Base-by-base conservation (phyloP, 2,329 filamentous ascomycete genomes). In the Cercospora zeae-maydis region DNA sequence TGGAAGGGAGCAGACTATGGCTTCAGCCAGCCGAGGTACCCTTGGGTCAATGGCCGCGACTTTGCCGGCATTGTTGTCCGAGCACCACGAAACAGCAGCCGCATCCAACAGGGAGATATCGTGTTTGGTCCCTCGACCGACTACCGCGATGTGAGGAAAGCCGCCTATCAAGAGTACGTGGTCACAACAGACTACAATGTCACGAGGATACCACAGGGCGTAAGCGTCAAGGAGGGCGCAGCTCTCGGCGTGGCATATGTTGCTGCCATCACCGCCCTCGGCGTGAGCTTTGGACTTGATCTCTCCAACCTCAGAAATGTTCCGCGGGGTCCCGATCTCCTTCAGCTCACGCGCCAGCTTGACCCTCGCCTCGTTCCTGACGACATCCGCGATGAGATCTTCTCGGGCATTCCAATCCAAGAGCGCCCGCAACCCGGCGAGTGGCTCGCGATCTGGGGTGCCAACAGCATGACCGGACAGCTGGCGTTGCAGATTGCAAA, bases 381-480 rank as follows among this genome's bases (percentile, higher is more conserved):
- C 2, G 89, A 92, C 70, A 83, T 91, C 6, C 76, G 81, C 1
- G 72, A 80, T 4, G 89, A 92, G 72, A 88, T 86, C 61, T 80
- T 89, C n/a, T 73, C 80, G 0, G 81, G 82, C 0, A 84, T 88
- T 5, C 66, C 72, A 0, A 70, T 77, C 1, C 69, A 73, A 0
- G 86, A 90, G 65, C 78, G 86, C 8, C 83, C 86, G 0, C 78
- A 78, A 45, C 68, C 75, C 0, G 88, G 87, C 0, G 89, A 92
- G 63, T 92, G 88, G 84, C 76, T 92, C 39, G 86, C 85, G 1
- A 84, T 92, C 52, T 92, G 89, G 89, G 89, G 89, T 61, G 89
- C 85, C 80, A 91, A 88, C 1, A 89, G 88, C 0, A 90, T 87
- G 0, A 90, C 87, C 1, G 89, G 88, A 0, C 83, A 86, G 66